Conservation (phyloP, 805 yeast genomes). For the Scheffersomyces ergatensis region DNA sequence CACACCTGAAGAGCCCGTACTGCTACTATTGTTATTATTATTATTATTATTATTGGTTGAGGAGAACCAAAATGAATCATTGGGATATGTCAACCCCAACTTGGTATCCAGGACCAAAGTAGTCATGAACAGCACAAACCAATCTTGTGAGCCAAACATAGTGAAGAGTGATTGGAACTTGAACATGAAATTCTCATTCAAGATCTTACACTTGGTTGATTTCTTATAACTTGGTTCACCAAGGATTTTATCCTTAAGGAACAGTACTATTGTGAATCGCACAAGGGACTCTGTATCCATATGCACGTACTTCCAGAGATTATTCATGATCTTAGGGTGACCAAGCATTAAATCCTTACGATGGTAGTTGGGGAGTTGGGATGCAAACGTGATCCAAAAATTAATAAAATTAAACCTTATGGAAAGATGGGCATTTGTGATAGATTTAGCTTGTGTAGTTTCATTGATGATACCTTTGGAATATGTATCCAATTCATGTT, state of each 20-base stretch:
- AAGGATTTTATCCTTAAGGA: conserved; percentile 51
- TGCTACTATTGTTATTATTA: neutral
- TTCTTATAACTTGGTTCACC: conserved; percentile 61
- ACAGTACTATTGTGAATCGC: conserved; percentile 38
- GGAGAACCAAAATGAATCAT: conserved; percentile 49
- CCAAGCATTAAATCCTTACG: conserved; percentile 64
- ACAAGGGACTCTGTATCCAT: conserved; percentile 47
- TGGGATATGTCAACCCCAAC: conserved; percentile 44
- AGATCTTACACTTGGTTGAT: conserved; percentile 67
- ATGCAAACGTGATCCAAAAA: conserved; percentile 58
- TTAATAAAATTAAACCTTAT: conserved; percentile 59
- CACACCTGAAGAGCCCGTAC: conserved; percentile 43
- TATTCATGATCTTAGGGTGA: conserved; percentile 53
- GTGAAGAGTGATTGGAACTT: conserved; percentile 51
- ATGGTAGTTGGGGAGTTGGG: conserved; percentile 47
- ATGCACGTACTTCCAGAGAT: conserved; percentile 65
- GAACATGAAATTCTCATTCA: conserved; percentile 72
- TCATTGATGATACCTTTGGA: too few relatives aligned
- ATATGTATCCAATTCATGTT: conserved; percentile 38
- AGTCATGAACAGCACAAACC: conserved; percentile 46
- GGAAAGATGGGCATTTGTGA: conserved; percentile 29
- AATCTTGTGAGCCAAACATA: conserved; percentile 17
- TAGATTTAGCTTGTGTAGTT: conserved; percentile 28
- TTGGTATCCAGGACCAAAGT: conserved; percentile 48
- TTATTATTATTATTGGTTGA: neutral